Evolutionary conservation across 2,329 filamentous ascomycete genomes (phyloP).

Genomic region (Phoma herbarum): DNA sequence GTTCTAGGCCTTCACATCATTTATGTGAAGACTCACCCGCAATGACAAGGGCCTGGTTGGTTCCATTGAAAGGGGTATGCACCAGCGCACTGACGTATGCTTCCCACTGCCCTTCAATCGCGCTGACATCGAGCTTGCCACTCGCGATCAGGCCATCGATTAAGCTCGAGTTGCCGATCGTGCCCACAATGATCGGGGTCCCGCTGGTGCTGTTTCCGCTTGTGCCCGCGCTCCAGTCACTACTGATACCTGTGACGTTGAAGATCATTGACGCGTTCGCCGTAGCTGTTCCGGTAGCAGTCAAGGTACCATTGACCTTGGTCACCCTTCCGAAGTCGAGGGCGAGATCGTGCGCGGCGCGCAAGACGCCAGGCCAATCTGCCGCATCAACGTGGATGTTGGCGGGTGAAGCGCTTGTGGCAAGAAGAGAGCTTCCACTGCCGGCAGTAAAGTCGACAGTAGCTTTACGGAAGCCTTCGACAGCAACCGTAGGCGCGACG

Average conservation of each 20-base stretch:
- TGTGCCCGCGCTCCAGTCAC: constrained; percentile 45
- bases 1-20: background rate
- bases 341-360: constrained; percentile 72
- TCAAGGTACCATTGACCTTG: constrained; percentile 67
- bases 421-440: constrained; percentile 48
- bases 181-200: constrained; percentile 71
- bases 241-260: constrained; percentile 52
- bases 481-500: constrained; percentile 39
- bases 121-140: constrained; percentile 66
- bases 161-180: constrained; percentile 69
- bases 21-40: constrained; percentile 54
- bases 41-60: constrained; percentile 69
- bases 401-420: constrained; percentile 41
- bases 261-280: constrained; percentile 56
- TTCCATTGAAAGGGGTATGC: constrained; percentile 64
- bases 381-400: constrained; percentile 47
- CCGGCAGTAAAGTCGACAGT: constrained; percentile 58
- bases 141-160: constrained; percentile 66
- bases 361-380: constrained; percentile 74
- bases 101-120: constrained; percentile 73
- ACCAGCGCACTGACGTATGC: constrained; percentile 70
- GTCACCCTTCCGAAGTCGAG: constrained; percentile 76
- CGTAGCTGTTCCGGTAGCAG: constrained; percentile 61
- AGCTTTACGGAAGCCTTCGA: constrained; percentile 57
- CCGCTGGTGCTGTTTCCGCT: constrained; percentile 28